Conservation (phyloP, 345 rosid species). For the Citrus glauca region DNA sequence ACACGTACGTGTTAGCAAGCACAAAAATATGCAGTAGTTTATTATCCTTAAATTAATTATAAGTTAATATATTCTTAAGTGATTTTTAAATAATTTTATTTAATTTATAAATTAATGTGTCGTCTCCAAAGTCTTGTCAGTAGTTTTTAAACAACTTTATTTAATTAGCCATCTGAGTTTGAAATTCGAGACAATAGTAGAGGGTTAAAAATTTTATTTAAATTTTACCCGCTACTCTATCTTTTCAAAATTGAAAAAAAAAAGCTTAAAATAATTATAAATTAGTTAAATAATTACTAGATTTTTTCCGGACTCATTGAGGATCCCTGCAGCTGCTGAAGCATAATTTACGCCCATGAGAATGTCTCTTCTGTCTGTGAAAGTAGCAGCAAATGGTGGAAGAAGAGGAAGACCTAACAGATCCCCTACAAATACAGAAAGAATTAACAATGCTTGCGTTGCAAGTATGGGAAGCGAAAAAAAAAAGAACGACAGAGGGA, state of each 20-base stretch:
- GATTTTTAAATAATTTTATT: fast-evolving
- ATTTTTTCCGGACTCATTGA: constrained; percentile 61
- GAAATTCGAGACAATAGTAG: too few species aligned
- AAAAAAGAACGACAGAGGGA: too few species aligned
- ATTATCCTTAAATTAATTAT: too few species aligned
- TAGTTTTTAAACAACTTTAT: too few species aligned
- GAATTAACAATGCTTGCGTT: not conserved
- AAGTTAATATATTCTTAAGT: not conserved
- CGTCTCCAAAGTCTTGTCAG: fast-evolving
- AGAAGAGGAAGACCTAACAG: constrained; percentile 55
- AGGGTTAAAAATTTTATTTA: too few species aligned
- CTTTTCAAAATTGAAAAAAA: not conserved
- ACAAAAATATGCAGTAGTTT: not conserved
- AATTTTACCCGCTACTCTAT: too few species aligned
- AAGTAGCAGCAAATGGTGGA: constrained; percentile 50
- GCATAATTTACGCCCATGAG: constrained; percentile 71
- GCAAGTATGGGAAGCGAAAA: too few species aligned
- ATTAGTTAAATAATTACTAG: constrained; percentile 19
- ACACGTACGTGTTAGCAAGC: not conserved
- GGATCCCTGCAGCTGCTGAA: constrained; percentile 87
- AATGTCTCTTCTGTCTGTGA: constrained; percentile 32
- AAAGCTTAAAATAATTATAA: not conserved
- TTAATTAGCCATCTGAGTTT: too few species aligned
- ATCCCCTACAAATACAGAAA: constrained; percentile 39
- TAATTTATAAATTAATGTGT: too few species aligned